Evolutionary conservation across 1,284 basidiomycete genomes (phyloP).

Genomic region (Puccinia coronata): DNA sequence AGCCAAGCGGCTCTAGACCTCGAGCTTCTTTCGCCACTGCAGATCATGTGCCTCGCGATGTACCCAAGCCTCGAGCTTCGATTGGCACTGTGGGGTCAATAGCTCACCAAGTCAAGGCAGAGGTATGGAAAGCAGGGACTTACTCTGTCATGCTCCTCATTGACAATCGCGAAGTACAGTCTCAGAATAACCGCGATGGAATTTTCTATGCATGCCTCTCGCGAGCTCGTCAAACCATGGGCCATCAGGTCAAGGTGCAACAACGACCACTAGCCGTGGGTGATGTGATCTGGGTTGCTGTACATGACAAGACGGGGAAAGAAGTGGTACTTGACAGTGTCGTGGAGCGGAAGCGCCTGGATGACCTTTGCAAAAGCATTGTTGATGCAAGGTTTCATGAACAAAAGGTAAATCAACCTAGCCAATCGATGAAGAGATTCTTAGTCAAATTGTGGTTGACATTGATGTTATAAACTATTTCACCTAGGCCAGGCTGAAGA

Average conservation of each 20-base stretch:
- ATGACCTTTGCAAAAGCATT: slow-evolving; percentile 64
- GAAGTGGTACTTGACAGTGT: slow-evolving; percentile 63
- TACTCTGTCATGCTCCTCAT: slow-evolving; percentile 64
- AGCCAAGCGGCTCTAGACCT: slow-evolving; percentile 6
- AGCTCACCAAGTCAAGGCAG: slow-evolving; percentile 50
- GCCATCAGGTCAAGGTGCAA: slow-evolving; percentile 62
- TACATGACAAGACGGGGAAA: slow-evolving; percentile 57
- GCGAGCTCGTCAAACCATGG: not conserved
- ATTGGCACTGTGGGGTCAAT: slow-evolving; percentile 18
- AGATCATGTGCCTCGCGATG: slow-evolving; percentile 9
- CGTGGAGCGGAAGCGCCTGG: slow-evolving; percentile 65
- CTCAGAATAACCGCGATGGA: slow-evolving; percentile 57
- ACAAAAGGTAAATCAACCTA: slow-evolving; percentile 62
- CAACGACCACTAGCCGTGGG: slow-evolving; percentile 63
- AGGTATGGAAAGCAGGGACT: slow-evolving; percentile 54
- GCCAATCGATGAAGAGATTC: not conserved
- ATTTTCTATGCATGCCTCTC: slow-evolving; percentile 58
- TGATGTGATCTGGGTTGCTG: slow-evolving; percentile 66
- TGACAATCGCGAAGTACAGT: slow-evolving; percentile 63
- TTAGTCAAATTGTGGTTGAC: not conserved
- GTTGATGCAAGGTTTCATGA: slow-evolving; percentile 64
- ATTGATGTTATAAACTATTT: not conserved
- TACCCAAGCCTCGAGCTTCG: slow-evolving; percentile 34
- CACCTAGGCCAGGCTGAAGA: slow-evolving; percentile 61
- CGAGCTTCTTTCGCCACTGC: slow-evolving; percentile 37